Evolutionary conservation across 768 basidiomycete genomes (phyloP), one percentile per base, ranked within the genome.

Genomic region (Lentinula edodes): DNA sequence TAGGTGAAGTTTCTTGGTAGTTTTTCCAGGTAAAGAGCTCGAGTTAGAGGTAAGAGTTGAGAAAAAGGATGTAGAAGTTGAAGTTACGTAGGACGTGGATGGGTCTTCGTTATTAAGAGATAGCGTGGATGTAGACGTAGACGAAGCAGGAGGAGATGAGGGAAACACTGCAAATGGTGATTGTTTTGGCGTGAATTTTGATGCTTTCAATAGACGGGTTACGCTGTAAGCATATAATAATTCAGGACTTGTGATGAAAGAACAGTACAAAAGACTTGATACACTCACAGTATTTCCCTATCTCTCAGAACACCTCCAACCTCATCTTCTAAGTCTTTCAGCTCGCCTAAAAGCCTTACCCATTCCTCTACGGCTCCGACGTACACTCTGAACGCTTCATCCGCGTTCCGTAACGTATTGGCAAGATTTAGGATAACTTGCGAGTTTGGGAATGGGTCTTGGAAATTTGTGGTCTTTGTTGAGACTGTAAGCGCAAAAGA

Each of bases 171-270:
- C 68, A 62, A 69, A 79, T 66, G 66, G 74, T 2, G 71, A 66
- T 15, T 74, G 73, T 66, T 80, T 81, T 53, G 74, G 70, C 1
- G 43, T 50, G 20, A 78, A 75, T 66, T 88, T 90, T 23, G 90
- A 90, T 2, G 83, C 85, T 67, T 93, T 93, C 66, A 93, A 84
- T 52, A 93, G 80, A 8, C 91, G 83, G 1, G 87, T 91, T 18
- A 93, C 87, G 1, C 91, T 93, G 64, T 6, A 38, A 6, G 38
- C 28, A 28, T 28, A 28, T 28, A 28, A 28, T 28, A 28, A 28
- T 28, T 28, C 28, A 28, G 28, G 28, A 28, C 28, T 28, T 28
- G 28, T 28, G 3, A 60, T 16, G 4, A 4, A 48, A 23, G 10
- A 54, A 55, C 15, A 51, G 12, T 18, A 20, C 32, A 32, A 8